These are phyloP conservation scores for Botrytis hyacinthi DNA, from an alignment of 2,329 filamentous ascomycete species.

Conservation along the genomic window DNA sequence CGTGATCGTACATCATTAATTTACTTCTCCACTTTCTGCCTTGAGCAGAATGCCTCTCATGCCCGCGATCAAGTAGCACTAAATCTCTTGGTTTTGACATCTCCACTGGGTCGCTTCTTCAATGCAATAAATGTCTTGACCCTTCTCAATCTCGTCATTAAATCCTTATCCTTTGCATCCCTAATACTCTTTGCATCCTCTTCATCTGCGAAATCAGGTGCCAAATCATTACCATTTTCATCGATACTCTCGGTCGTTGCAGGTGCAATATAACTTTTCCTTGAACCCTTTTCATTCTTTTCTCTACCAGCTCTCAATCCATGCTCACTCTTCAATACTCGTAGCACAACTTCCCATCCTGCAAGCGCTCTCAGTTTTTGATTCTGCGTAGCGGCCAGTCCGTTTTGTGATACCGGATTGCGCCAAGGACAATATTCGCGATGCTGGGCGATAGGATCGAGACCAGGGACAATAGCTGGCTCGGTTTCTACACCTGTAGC, in stretches of 20 bases:
- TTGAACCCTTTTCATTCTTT: slow-evolving; percentile 21
- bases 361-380: slow-evolving; percentile 40
- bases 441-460: slow-evolving; percentile 71
- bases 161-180: slow-evolving; percentile 66
- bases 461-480: slow-evolving; percentile 58
- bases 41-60: not conserved
- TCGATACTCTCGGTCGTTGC: not conserved
- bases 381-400: slow-evolving; percentile 34
- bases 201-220: slow-evolving; percentile 32
- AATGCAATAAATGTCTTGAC: slow-evolving; percentile 71
- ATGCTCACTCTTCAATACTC: slow-evolving; percentile 58
- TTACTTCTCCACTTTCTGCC: not conserved
- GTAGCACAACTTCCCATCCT: slow-evolving; percentile 55
- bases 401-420: slow-evolving; percentile 60
- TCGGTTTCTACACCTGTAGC: slow-evolving; percentile 51
- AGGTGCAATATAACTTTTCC: slow-evolving; percentile 11
- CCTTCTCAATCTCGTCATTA: slow-evolving; percentile 68
- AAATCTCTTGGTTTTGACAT: slow-evolving; percentile 15
- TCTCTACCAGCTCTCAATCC: slow-evolving; percentile 30
- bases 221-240: slow-evolving; percentile 15
- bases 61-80: slow-evolving; percentile 3
- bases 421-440: slow-evolving; percentile 84
- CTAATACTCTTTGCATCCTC: slow-evolving; percentile 43
- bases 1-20: slow-evolving; percentile 11
- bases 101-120: slow-evolving; percentile 45